phyloP scores from a whole-genome alignment of 352 stramenopile genomes.

The Labyrinthula sp. region DNA sequence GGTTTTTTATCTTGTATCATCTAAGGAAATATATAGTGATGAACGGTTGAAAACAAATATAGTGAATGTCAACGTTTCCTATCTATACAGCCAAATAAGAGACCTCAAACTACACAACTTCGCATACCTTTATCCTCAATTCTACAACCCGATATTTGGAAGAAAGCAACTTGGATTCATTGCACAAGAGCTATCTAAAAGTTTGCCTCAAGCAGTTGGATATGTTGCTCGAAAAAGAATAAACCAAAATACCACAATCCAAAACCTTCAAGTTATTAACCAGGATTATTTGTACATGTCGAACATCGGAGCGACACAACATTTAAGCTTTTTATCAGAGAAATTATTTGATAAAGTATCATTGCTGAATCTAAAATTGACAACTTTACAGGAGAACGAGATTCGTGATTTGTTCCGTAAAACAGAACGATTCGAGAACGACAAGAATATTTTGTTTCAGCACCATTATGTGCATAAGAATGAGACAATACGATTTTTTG shows the following conservation, averaged over 20 bases:
- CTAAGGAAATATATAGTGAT: conserved; percentile 9
- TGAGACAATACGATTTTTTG: no score
- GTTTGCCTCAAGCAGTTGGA: conserved; percentile 14
- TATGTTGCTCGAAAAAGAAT: conserved; percentile 8
- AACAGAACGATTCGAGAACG: no score
- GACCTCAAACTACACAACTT: conserved; percentile 19
- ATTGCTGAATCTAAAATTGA: no score
- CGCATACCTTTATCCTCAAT: conserved; percentile 23
- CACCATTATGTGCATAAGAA: no score
- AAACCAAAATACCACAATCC: conserved; percentile 8
- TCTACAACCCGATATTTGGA: conserved; percentile 28
- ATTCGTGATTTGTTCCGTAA: no score
- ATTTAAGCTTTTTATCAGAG: no score
- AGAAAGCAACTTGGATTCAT: conserved; percentile 25
- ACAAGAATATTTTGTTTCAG: no score
- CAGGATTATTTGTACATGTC: conserved; percentile 23
- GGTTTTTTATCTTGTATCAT: no score
- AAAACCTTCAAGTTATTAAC: conserved; percentile 20
- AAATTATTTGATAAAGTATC: no score
- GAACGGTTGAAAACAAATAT: conserved; percentile 20
- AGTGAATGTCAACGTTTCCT: conserved; percentile 2
- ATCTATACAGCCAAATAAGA: no score
- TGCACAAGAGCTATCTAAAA: conserved; percentile 14
- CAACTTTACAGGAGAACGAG: no score
- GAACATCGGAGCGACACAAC: conserved; percentile 15